phyloP scores from a whole-genome alignment of 768 basidiomycete species.

The Rhodotorula babjevae region DNA sequence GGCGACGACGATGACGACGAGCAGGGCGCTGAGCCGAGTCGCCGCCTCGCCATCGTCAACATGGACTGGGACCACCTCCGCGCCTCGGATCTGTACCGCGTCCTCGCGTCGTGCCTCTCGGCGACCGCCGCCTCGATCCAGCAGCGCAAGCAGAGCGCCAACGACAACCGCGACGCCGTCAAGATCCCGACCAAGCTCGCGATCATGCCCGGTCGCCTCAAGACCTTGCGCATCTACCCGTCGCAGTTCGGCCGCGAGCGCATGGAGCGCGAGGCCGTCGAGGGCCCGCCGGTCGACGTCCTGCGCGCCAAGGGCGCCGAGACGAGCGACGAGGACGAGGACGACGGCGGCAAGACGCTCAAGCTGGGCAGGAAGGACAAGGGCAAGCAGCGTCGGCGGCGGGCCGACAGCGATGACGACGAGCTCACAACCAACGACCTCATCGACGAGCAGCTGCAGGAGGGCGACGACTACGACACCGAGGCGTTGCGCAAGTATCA shows the following conservation, averaged over 20 bases:
- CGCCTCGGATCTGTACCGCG: slow-evolving; percentile 82
- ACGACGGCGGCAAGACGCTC: slow-evolving; percentile 35
- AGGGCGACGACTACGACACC: slow-evolving; percentile 70
- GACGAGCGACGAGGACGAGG: slow-evolving; percentile 53
- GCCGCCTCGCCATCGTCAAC: slow-evolving; percentile 82
- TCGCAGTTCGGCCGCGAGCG: slow-evolving; percentile 86
- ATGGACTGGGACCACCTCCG: slow-evolving; percentile 97
- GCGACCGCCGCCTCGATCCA: slow-evolving; percentile 53
- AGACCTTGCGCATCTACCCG: slow-evolving; percentile 80
- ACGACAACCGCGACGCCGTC: slow-evolving; percentile 30
- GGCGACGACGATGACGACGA: slow-evolving; percentile 49
- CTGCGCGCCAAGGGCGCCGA: slow-evolving; percentile 53
- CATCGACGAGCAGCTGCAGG: slow-evolving; percentile 45
- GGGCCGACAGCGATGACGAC: slow-evolving; percentile 33
- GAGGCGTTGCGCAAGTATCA: slow-evolving; percentile 85
- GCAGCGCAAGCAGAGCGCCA: slow-evolving; percentile 37
- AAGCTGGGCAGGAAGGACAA: slow-evolving; percentile 42
- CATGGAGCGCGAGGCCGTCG: slow-evolving; percentile 76
- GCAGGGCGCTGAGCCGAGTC: slow-evolving; percentile 54
- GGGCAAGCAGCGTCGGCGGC: slow-evolving; percentile 30
- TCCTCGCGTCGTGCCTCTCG: slow-evolving; percentile 80
- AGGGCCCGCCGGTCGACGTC: slow-evolving; percentile 81
- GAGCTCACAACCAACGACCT: slow-evolving; percentile 44
- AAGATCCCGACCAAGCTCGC: slow-evolving; percentile 40
- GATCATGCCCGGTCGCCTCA: slow-evolving; percentile 61